Conservation (phyloP, 2,329 filamentous ascomycete species). For the Allantophomopsis cytisporea region DNA sequence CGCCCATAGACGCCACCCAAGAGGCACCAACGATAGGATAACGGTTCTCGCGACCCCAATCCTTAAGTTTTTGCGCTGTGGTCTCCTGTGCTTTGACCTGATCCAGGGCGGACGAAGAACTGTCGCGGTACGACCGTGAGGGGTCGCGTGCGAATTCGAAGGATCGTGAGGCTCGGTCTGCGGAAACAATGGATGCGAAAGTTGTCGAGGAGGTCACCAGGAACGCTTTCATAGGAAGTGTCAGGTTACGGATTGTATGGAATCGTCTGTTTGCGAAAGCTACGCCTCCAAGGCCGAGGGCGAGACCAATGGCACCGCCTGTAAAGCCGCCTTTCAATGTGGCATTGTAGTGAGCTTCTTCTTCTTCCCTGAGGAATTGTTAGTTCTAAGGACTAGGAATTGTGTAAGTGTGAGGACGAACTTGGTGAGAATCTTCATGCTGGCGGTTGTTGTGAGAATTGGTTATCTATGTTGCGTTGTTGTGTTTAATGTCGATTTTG, state of each 20-base stretch:
- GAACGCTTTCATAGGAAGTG: slow-evolving; percentile 83
- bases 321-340: slow-evolving; percentile 69
- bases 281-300: slow-evolving; percentile 54
- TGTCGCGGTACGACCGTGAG: slow-evolving; percentile 20
- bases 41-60: slow-evolving; percentile 58
- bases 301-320: slow-evolving; percentile 58
- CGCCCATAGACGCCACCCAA: slow-evolving; percentile 53
- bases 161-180: slow-evolving; percentile 58
- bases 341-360: slow-evolving; percentile 67
- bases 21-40: slow-evolving; percentile 56
- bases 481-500: no score
- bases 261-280: slow-evolving; percentile 52
- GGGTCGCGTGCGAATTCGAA: slow-evolving; percentile 45
- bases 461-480: no score
- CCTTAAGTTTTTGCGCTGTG: slow-evolving; percentile 43
- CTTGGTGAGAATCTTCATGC: slow-evolving; percentile 90
- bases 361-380: slow-evolving; percentile 48
- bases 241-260: slow-evolving; percentile 66
- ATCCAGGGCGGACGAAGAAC: slow-evolving; percentile 8
- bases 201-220: slow-evolving; percentile 71
- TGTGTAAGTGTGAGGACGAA: no score
- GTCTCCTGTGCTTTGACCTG: slow-evolving; percentile 25
- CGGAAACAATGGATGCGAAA: slow-evolving; percentile 77
- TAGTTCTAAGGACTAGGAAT: no score
- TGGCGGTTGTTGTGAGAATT: background rate